Percentiles rank a stretch among this genome's conserved stretches.
Evolutionary conservation across 164 flowering plant genomes (phyloP).

Genomic region (Stephania yunnanensis): DNA sequence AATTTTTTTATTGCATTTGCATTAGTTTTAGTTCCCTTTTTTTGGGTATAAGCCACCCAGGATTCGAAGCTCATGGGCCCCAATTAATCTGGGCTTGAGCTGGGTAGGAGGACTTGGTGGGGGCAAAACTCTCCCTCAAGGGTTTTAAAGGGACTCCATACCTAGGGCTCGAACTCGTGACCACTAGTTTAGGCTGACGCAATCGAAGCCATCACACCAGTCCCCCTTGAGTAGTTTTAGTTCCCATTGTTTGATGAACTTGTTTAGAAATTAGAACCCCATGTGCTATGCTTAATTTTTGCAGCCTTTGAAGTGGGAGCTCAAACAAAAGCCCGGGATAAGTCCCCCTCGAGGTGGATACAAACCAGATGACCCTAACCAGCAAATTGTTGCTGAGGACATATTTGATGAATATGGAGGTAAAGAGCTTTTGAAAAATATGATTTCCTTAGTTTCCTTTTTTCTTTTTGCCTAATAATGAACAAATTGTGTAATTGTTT

Average conservation of each 20-base stretch:
- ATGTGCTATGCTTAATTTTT: not conserved
- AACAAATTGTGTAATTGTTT: not conserved
- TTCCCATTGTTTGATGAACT: not conserved
- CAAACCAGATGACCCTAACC: constrained; percentile 89
- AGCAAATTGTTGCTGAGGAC: constrained; percentile 95
- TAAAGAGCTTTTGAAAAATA: constrained; percentile 12
- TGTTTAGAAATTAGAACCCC: too few relatives aligned
- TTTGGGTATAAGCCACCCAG: too few relatives aligned
- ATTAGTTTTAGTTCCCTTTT: not conserved
- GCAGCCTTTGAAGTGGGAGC: constrained; percentile 96
- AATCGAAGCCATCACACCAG: too few relatives aligned
- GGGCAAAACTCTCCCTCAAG: too few relatives aligned
- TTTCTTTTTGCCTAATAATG: not conserved
- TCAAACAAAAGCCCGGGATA: constrained; percentile 90
- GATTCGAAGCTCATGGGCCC: too few relatives aligned
- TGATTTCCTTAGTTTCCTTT: not conserved
- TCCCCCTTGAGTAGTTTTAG: too few relatives aligned
- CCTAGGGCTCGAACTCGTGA: too few relatives aligned
- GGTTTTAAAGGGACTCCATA: too few relatives aligned
- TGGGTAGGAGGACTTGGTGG: too few relatives aligned
- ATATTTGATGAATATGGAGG: constrained; percentile 99
- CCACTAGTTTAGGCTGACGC: too few relatives aligned
- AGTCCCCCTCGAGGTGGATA: constrained; percentile 99
- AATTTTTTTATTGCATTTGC: not conserved
- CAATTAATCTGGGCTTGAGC: too few relatives aligned